A percentile compares a stretch with the other conserved stretches of the same genome.
Conservation (phyloP, 2,329 filamentous ascomycete genomes). For the Curvularia spicifera region DNA sequence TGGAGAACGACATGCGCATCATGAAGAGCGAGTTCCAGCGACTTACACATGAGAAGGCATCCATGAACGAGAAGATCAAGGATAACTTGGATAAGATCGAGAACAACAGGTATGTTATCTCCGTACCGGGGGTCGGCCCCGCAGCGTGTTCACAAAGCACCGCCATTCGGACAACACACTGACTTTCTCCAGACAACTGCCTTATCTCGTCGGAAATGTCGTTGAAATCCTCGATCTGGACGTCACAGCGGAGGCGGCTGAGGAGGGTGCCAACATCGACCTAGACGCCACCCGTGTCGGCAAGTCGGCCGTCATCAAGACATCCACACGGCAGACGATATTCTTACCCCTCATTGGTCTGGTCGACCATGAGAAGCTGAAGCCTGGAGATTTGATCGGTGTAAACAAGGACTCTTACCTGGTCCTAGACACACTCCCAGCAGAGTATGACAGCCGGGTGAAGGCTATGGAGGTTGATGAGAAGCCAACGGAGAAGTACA, state of each 20-base stretch:
- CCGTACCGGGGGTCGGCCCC: slow-evolving; percentile 4
- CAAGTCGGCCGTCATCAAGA: slow-evolving; percentile 99
- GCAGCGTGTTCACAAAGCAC: slow-evolving; percentile 4
- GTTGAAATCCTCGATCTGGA: slow-evolving; percentile 97
- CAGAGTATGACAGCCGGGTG: slow-evolving; percentile 97
- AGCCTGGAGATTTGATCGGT: slow-evolving; percentile 94
- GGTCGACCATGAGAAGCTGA: slow-evolving; percentile 92
- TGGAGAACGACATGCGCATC: slow-evolving; percentile 97
- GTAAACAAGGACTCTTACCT: slow-evolving; percentile 99
- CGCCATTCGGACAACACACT: slow-evolving; percentile 6
- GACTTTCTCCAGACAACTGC: slow-evolving; percentile 74
- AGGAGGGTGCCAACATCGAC: slow-evolving; percentile 98
- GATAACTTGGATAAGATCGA: slow-evolving; percentile 99
- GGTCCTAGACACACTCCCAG: slow-evolving; percentile 92
- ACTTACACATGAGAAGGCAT: slow-evolving; percentile 90
- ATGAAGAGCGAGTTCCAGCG: slow-evolving; percentile 98
- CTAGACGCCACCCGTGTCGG: slow-evolving; percentile 94
- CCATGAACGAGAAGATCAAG: slow-evolving; percentile 99
- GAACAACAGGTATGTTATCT: slow-evolving; percentile 80
- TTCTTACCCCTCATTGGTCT: slow-evolving; percentile 97
- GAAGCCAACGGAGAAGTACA: slow-evolving; percentile 99
- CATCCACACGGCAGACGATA: slow-evolving; percentile 96
- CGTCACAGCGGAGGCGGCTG: slow-evolving; percentile 91
- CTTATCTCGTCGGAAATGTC: slow-evolving; percentile 97
- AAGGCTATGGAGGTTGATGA: slow-evolving; percentile 99